phyloP scores from a whole-genome alignment of 2,329 filamentous ascomycete genomes.

The Exophiala sideris region DNA sequence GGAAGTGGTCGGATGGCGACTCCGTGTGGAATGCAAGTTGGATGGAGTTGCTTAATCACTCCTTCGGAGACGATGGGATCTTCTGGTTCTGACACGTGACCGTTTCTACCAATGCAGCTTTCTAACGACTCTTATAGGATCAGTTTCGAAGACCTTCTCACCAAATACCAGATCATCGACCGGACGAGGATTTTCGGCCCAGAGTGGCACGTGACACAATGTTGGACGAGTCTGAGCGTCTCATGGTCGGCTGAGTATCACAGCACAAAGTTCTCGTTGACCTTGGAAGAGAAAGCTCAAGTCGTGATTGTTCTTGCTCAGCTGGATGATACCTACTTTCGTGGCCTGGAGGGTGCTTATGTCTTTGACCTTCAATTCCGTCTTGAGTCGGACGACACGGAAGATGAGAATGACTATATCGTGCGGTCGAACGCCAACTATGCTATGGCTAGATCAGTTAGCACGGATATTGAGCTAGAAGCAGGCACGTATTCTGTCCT shows the following conservation, averaged over 20 bases:
- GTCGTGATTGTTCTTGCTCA: conserved; percentile 59
- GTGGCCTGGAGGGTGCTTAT: conserved; percentile 56
- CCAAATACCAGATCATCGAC: conserved; percentile 59
- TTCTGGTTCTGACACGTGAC: conserved; percentile 45
- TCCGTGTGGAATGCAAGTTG: conserved; percentile 81
- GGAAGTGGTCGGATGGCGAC: conserved; percentile 77
- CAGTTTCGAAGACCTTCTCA: conserved; percentile 56
- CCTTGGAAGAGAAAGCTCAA: conserved; percentile 50
- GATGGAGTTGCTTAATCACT: conserved; percentile 68
- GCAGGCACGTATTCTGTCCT: conserved; percentile 72
- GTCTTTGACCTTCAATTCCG: conserved; percentile 57
- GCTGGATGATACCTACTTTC: conserved; percentile 60
- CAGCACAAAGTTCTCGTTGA: conserved; percentile 57
- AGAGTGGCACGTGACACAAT: conserved; percentile 59
- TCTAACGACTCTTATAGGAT: conserved; percentile 37
- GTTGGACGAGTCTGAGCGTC: conserved; percentile 59
- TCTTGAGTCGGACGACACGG: conserved; percentile 48
- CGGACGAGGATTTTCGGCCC: conserved; percentile 58
- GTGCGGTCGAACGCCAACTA: conserved; percentile 55
- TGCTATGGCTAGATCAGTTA: conserved; percentile 69
- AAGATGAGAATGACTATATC: conserved; percentile 58
- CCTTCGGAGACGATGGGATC: conserved; percentile 71
- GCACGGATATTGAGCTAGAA: conserved; percentile 70
- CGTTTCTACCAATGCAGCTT: no score
- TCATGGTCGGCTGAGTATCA: conserved; percentile 59